Percentiles rank a stretch among this genome's conserved stretches.
phyloP scores from a whole-genome alignment of 371 early-diverging fungal species.

The Mortierella polycephala region DNA sequence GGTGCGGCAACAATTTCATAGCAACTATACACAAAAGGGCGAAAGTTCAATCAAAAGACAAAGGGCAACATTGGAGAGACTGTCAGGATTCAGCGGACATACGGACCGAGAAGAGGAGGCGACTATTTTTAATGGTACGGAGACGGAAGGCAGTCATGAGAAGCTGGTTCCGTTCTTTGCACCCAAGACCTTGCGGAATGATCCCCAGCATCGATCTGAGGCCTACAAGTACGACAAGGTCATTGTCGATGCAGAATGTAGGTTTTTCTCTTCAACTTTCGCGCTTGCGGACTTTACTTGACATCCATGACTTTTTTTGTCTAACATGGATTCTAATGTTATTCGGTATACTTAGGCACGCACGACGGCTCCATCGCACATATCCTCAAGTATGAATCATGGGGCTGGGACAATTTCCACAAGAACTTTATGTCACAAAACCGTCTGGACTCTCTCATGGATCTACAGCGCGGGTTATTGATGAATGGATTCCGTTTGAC shows the following conservation, averaged over 20 bases:
- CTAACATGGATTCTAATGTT: not conserved
- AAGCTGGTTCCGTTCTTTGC: constrained; percentile 82
- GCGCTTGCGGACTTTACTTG: no score
- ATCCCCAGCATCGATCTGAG: constrained; percentile 58
- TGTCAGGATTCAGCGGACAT: not conserved
- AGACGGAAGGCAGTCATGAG: constrained; percentile 10
- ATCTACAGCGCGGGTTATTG: constrained; percentile 70
- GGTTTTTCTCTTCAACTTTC: constrained; percentile 1
- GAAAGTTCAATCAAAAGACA: constrained; percentile 30
- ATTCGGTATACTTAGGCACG: constrained; percentile 57
- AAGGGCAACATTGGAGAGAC: constrained; percentile 5
- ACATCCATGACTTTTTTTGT: no score
- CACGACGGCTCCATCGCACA: constrained; percentile 95
- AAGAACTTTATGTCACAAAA: constrained; percentile 72
- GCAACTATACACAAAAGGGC: constrained; percentile 10
- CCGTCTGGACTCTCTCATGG: constrained; percentile 57
- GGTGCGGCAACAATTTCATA: constrained; percentile 16
- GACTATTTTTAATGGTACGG: constrained; percentile 16
- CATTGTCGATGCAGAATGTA: constrained; percentile 95
- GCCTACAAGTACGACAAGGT: constrained; percentile 83
- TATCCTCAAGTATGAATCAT: constrained; percentile 80
- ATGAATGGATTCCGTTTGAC: constrained; percentile 77
- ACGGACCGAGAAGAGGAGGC: not conserved
- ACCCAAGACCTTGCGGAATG: constrained; percentile 72
- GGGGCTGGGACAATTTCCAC: constrained; percentile 79